Conservation (phyloP, 495 filamentous ascomycete genomes). For the Tuber melanosporum region DNA sequence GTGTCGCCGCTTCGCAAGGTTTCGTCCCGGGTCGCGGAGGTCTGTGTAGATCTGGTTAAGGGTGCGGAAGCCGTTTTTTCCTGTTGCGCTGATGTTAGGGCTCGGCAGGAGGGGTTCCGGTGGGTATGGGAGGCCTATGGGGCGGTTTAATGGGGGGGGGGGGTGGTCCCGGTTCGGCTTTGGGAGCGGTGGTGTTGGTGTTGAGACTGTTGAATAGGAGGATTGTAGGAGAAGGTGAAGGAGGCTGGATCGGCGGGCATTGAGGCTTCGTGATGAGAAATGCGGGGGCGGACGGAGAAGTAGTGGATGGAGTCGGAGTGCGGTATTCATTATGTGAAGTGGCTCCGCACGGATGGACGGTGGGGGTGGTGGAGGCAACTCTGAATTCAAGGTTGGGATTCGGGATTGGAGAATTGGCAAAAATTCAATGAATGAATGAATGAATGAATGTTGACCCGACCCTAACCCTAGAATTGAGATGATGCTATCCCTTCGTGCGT, state of each 20-base stretch:
- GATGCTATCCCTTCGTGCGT: too few species aligned
- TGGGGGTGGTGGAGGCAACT: constrained; percentile 6
- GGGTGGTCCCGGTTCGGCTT: not conserved
- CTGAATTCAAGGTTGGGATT: not conserved
- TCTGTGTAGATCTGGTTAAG: constrained; percentile 65
- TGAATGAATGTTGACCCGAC: not conserved
- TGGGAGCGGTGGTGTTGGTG: not conserved
- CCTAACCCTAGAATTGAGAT: constrained; percentile 1
- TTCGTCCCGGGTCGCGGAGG: constrained; percentile 76
- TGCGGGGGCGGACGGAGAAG: constrained; percentile 8
- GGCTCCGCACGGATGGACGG: not conserved
- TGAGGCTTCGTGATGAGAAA: not conserved
- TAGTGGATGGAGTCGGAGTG: constrained; percentile 10
- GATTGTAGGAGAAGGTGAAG: not conserved
- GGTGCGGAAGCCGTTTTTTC: constrained; percentile 76
- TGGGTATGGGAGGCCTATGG: constrained; percentile 70
- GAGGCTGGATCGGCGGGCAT: not conserved
- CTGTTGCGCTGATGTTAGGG: constrained; percentile 49
- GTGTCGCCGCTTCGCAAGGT: constrained; percentile 56
- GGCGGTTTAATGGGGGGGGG: constrained; percentile 53
- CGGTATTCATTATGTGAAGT: constrained; percentile 27
- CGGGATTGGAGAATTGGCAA: not conserved
- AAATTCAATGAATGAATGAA: too few species aligned
- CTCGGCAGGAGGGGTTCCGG: constrained; percentile 45
- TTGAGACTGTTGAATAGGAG: not conserved